Percentiles rank a stretch among this genome's conserved stretches.
Evolutionary conservation across 148 eudicot species (phyloP).

Genomic region (Rhododendron vialii): DNA sequence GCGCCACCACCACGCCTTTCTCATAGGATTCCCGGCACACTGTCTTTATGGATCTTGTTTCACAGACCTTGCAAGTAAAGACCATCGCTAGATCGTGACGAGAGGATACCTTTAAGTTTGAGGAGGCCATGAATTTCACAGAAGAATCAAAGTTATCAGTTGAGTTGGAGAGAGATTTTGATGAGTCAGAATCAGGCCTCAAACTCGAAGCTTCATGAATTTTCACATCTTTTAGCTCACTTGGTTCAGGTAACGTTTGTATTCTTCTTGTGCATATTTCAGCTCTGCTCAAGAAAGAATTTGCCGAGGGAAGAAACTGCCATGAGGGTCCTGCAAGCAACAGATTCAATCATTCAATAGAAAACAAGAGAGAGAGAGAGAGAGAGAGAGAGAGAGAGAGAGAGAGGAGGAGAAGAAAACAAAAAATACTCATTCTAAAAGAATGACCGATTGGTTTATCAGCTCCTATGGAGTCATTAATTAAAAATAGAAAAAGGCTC

Average conservation of each 20-base stretch:
- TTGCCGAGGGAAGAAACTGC: slow-evolving; percentile 11
- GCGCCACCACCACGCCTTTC: slow-evolving; percentile 64
- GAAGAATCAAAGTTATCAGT: slow-evolving; percentile 11
- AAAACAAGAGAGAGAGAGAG: too few species aligned
- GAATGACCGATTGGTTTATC: too few species aligned
- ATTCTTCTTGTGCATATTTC: slow-evolving; percentile 26
- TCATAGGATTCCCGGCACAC: slow-evolving; percentile 82
- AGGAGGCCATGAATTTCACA: slow-evolving; percentile 21
- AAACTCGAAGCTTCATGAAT: slow-evolving; percentile 17
- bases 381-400: too few species aligned
- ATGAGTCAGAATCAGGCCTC: slow-evolving; percentile 4
- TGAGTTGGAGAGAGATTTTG: background rate
- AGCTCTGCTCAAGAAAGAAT: slow-evolving; percentile 14
- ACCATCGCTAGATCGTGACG: slow-evolving; percentile 83
- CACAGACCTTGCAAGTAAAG: slow-evolving; percentile 82
- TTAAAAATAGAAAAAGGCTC: too few species aligned
- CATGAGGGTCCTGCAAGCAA: too few species aligned
- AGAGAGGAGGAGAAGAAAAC: too few species aligned
- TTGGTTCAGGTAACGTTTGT: slow-evolving; percentile 30
- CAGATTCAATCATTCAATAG: too few species aligned
- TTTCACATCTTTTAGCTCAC: slow-evolving; percentile 16
- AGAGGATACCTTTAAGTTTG: slow-evolving; percentile 59
- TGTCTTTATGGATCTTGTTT: slow-evolving; percentile 73
- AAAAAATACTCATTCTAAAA: too few species aligned
- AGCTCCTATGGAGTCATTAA: too few species aligned